These are phyloP conservation scores for Datura wrightii DNA, from an alignment of 257 asterid genomes.

Conservation along the genomic window DNA sequence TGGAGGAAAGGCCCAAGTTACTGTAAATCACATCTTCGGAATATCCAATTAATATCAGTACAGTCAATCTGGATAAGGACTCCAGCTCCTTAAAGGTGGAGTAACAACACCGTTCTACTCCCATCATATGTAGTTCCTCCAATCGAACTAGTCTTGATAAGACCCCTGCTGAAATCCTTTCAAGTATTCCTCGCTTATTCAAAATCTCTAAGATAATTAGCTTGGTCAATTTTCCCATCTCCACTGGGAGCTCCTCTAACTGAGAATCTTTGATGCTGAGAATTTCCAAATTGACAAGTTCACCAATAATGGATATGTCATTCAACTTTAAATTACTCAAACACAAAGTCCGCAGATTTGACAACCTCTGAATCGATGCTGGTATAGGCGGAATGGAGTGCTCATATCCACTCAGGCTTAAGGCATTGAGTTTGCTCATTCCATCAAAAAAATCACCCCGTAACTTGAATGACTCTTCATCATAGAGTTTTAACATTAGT, in stretches of 20 bases:
- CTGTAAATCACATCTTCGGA: not conserved
- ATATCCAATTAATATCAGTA: not conserved
- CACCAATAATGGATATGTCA: constrained; percentile 13
- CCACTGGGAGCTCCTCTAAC: constrained; percentile 4
- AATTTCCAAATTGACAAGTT: constrained; percentile 21
- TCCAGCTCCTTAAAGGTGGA: constrained; percentile 29
- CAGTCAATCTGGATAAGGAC: not conserved
- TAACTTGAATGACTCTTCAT: not conserved
- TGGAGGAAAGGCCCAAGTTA: not conserved
- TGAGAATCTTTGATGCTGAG: constrained; percentile 28
- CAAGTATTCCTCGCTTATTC: not conserved
- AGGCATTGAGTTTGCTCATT: not conserved
- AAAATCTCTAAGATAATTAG: constrained; percentile 28
- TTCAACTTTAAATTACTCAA: not conserved
- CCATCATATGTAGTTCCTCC: constrained; percentile 33
- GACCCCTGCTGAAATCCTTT: constrained; percentile 23
- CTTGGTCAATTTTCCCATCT: constrained; percentile 11
- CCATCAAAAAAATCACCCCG: not conserved
- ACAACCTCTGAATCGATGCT: constrained; percentile 25
- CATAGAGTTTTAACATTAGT: not conserved
- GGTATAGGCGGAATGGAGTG: not conserved
- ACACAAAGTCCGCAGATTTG: constrained; percentile 17
- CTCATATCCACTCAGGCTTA: not conserved
- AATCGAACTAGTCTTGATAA: constrained; percentile 18
- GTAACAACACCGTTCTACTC: not conserved